Evolutionary conservation across 352 stramenopile genomes (phyloP).

Genomic region (Pythium sukuiense): DNA sequence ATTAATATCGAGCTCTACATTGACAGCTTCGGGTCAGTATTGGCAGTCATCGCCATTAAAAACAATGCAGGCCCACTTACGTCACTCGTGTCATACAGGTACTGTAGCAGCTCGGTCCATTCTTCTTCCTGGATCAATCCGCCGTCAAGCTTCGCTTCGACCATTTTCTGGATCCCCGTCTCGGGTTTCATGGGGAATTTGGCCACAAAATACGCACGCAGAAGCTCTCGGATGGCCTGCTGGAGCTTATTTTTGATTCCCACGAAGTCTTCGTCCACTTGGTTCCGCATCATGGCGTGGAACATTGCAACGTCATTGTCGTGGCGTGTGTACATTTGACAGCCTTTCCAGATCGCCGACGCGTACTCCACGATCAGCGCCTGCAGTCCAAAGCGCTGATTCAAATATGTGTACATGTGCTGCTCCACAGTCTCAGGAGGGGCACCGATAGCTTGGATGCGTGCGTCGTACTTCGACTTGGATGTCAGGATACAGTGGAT

Average conservation of each 20-base stretch:
- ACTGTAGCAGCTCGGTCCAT: conserved; percentile 70
- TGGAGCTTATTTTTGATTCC: conserved; percentile 76
- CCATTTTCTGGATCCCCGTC: conserved; percentile 43
- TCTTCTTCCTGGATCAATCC: conserved; percentile 56
- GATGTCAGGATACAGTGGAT: conserved; percentile 72
- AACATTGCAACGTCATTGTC: conserved; percentile 85
- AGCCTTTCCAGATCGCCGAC: conserved; percentile 77
- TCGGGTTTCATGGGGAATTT: conserved; percentile 67
- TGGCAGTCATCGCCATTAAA: neutral
- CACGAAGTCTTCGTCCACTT: conserved; percentile 81
- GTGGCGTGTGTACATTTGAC: conserved; percentile 39
- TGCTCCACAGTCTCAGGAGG: conserved; percentile 86
- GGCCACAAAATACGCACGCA: conserved; percentile 72
- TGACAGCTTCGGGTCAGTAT: neutral
- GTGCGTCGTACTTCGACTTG: conserved; percentile 69
- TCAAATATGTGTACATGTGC: conserved; percentile 89
- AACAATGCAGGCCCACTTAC: conserved; percentile 29
- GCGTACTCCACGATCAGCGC: conserved; percentile 79
- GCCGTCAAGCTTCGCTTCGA: conserved; percentile 42
- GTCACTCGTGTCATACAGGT: conserved; percentile 76
- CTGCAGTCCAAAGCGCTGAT: conserved; percentile 82
- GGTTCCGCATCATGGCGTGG: conserved; percentile 69
- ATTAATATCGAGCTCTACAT: conserved; percentile 47
- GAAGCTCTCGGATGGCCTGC: conserved; percentile 66
- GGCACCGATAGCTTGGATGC: conserved; percentile 37